phyloP scores from a whole-genome alignment of 441 rosid genomes.

The Populus hybrid region DNA sequence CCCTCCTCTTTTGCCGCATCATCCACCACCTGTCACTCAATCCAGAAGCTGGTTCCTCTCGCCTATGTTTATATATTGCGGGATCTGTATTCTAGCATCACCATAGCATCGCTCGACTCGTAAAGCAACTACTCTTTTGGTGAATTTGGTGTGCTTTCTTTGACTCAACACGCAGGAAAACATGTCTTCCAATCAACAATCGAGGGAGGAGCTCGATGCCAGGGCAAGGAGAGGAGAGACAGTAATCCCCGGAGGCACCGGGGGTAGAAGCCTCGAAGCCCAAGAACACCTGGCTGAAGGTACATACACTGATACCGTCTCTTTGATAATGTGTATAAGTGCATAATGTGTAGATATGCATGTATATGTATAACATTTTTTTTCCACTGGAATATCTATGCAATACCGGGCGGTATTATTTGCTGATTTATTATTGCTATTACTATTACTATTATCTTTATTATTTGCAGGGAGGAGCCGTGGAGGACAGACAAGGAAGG shows the following conservation, averaged over 20 bases:
- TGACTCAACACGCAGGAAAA: background rate
- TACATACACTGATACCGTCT: background rate
- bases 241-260: slow-evolving; percentile 63
- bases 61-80: background rate
- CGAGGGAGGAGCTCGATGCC: slow-evolving; percentile 42
- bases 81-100: background rate
- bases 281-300: slow-evolving; percentile 71
- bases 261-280: slow-evolving; percentile 71
- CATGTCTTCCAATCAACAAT: slow-evolving; percentile 35
- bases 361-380: no score
- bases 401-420: background rate
- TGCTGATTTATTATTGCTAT: background rate
- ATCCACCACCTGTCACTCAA: slow-evolving; percentile 11
- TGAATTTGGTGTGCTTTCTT: background rate
- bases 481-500: slow-evolving; percentile 61
- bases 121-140: background rate
- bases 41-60: background rate
- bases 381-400: no score
- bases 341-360: no score
- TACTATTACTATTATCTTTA: background rate
- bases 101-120: no score
- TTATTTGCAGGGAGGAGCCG: slow-evolving; percentile 46
- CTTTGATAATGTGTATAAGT: no score
- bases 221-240: slow-evolving; percentile 58
- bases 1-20: slow-evolving; percentile 2